Evolutionary conservation across 1,284 basidiomycete species (phyloP).

Genomic region (Ganoderma meredithae): DNA sequence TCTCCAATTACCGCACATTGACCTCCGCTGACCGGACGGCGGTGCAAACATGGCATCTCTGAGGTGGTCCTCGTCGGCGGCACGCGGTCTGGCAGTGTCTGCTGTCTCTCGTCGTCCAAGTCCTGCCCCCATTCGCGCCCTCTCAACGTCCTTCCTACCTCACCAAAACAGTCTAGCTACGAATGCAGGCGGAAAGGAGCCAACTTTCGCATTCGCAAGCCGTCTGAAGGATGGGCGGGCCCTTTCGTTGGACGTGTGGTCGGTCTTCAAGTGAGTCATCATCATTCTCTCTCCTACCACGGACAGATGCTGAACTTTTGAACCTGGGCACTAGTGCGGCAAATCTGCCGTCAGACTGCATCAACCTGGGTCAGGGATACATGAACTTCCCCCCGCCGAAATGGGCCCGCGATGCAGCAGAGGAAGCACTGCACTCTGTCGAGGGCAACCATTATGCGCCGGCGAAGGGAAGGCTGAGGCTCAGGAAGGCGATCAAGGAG

Average conservation of each 20-base stretch:
- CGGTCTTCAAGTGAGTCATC: constrained; percentile 85
- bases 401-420: constrained; percentile 83
- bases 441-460: constrained; percentile 89
- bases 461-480: constrained; percentile 83
- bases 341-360: constrained; percentile 84
- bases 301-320: not conserved
- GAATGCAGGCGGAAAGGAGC: not conserved
- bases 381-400: constrained; percentile 90
- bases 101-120: not conserved
- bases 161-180: not conserved
- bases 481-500: constrained; percentile 84
- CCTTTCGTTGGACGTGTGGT: constrained; percentile 86
- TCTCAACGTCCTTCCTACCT: not conserved
- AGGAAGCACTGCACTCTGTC: constrained; percentile 71
- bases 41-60: not conserved
- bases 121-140: not conserved
- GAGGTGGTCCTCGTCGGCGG: not conserved
- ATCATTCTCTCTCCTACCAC: not conserved
- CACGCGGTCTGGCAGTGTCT: not conserved
- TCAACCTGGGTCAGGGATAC: constrained; percentile 93
- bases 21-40: not conserved
- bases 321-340: constrained; percentile 60
- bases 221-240: constrained; percentile 78
- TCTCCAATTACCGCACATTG: not conserved
- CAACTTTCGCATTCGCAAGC: constrained; percentile 45